Evolutionary conservation across 495 filamentous ascomycete genomes (phyloP).

Genomic region (Talaromyces trachyspermus): DNA sequence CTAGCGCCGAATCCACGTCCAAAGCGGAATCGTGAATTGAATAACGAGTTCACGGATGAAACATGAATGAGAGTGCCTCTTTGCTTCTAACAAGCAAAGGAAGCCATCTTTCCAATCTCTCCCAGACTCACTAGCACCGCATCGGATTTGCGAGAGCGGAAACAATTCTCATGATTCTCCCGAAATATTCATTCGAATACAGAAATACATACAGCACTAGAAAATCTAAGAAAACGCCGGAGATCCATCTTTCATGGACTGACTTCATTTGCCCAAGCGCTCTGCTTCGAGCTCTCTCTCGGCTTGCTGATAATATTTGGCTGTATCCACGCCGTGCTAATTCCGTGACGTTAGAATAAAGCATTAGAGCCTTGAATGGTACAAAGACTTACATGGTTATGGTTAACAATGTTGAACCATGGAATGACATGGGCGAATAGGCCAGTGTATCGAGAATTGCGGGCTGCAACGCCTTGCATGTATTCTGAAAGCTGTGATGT

Average conservation of each 20-base stretch:
- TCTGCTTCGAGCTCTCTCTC: conserved; percentile 88
- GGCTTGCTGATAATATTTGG: conserved; percentile 96
- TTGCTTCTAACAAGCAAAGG: no score
- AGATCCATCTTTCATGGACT: no score
- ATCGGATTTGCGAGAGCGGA: no score
- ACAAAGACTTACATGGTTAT: conserved; percentile 56
- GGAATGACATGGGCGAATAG: conserved; percentile 77
- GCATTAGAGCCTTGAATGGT: background rate
- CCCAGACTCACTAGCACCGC: no score
- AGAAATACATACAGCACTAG: conserved; percentile 5
- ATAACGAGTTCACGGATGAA: conserved; percentile 19
- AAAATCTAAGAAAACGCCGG: conserved; percentile 10
- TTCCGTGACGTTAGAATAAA: background rate
- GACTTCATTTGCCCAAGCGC: conserved; percentile 27
- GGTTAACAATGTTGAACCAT: conserved; percentile 97
- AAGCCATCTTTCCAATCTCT: no score
- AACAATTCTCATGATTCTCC: background rate
- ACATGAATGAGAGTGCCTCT: no score
- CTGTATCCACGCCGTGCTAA: conserved; percentile 92
- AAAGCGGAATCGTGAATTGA: conserved; percentile 45
- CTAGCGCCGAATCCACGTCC: conserved; percentile 56
- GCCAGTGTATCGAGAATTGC: conserved; percentile 86
- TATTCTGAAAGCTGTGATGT: conserved; percentile 67
- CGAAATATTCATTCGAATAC: conserved; percentile 1
- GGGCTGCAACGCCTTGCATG: conserved; percentile 86